Percentiles rank a stretch among this genome's conserved stretches.
phyloP scores from a whole-genome alignment of 2,329 filamentous ascomycete species.

The Xylaria sp. region DNA sequence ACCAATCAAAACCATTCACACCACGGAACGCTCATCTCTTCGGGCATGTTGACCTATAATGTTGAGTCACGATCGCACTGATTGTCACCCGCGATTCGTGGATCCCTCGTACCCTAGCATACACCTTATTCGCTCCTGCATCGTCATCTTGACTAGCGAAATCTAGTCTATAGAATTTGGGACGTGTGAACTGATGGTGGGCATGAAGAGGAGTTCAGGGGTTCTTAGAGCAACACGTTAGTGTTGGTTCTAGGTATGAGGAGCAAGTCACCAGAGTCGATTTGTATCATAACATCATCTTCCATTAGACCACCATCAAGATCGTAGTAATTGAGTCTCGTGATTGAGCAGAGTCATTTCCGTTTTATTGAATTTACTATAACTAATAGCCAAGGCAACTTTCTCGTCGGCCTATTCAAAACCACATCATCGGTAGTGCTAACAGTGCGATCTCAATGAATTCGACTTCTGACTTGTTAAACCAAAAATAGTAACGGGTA shows the following conservation, averaged over 20 bases:
- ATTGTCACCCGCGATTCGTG: neutral
- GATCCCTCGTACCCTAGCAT: neutral
- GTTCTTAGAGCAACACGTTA: neutral
- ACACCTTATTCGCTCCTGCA: neutral
- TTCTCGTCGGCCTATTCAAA: neutral
- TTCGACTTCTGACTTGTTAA: neutral
- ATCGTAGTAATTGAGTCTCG: slow-evolving; percentile 34
- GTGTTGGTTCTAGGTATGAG: neutral
- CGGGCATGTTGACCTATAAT: neutral
- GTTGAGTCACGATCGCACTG: neutral
- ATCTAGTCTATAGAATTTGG: slow-evolving; percentile 22
- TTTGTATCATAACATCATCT: slow-evolving; percentile 36
- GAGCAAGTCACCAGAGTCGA: slow-evolving; percentile 22
- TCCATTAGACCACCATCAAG: slow-evolving; percentile 30
- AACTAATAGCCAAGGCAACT: neutral
- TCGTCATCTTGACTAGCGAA: slow-evolving; percentile 22
- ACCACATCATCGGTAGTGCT: neutral
- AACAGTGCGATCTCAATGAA: neutral
- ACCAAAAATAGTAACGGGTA: neutral
- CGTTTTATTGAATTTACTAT: neutral
- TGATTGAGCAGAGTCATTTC: slow-evolving; percentile 1
- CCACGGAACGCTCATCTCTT: neutral
- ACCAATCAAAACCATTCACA: neutral
- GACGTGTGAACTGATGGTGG: neutral
- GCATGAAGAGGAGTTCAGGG: slow-evolving; percentile 8